Percentiles rank a stretch among this genome's conserved stretches.
These are phyloP conservation scores for Kazachstania sp. DNA, from an alignment of 1,139 yeast species.

Conservation along the genomic window DNA sequence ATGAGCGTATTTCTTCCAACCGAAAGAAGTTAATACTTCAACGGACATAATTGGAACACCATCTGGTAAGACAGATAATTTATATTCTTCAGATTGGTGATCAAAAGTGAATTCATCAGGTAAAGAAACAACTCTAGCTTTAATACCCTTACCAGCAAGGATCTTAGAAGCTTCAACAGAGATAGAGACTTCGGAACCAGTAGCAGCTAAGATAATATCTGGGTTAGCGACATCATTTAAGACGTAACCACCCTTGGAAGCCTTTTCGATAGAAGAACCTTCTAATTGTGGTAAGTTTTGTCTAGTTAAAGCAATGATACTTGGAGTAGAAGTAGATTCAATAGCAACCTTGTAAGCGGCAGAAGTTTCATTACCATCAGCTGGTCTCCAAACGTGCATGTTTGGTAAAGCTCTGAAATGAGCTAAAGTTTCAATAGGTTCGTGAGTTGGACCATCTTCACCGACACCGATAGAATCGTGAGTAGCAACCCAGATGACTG, in stretches of 20 bases:
- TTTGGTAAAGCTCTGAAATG: slow-evolving; percentile 98
- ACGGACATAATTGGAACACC: slow-evolving; percentile 89
- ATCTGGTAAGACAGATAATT: slow-evolving; percentile 83
- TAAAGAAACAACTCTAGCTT: slow-evolving; percentile 78
- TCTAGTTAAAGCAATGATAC: slow-evolving; percentile 88
- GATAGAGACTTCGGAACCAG: slow-evolving; percentile 93
- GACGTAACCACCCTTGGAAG: slow-evolving; percentile 92
- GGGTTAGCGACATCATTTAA: slow-evolving; percentile 54
- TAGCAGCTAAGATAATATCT: slow-evolving; percentile 72
- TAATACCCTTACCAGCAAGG: slow-evolving; percentile 56
- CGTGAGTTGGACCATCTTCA: slow-evolving; percentile 99
- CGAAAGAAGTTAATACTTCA: slow-evolving; percentile 86
- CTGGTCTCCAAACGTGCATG: slow-evolving; percentile 97
- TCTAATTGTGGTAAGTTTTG: slow-evolving; percentile 96
- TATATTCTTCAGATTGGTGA: slow-evolving; percentile 70
- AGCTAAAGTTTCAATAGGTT: slow-evolving; percentile 97
- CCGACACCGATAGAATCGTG: slow-evolving; percentile 99
- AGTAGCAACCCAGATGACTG: slow-evolving; percentile 95
- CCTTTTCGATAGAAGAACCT: slow-evolving; percentile 88
- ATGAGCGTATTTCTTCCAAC: slow-evolving; percentile 95
- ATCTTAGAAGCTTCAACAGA: slow-evolving; percentile 74
- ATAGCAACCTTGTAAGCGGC: slow-evolving; percentile 89
- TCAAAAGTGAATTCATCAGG: slow-evolving; percentile 93
- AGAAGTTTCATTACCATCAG: slow-evolving; percentile 98
- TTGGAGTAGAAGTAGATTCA: slow-evolving; percentile 67